These are phyloP conservation scores for Emericellopsis atlantica DNA, from an alignment of 2,329 filamentous ascomycete species.

Conservation along the genomic window DNA sequence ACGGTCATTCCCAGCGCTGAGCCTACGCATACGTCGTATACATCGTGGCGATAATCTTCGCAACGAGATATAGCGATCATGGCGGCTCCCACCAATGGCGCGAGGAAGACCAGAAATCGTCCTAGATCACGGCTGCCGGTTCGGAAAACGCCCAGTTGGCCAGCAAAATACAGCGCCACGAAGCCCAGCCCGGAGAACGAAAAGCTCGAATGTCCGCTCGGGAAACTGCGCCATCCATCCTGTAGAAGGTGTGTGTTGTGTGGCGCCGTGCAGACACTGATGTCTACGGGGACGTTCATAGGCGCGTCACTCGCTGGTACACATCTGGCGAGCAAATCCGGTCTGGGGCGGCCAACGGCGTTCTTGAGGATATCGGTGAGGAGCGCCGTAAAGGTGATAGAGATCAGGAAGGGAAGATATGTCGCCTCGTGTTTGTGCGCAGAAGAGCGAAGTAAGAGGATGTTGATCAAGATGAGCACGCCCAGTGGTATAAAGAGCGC, in stretches of 20 bases:
- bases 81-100: conserved; percentile 48
- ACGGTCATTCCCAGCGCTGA: conserved; percentile 45
- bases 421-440: conserved; percentile 77
- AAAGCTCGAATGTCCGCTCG: conserved; percentile 69
- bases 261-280: conserved; percentile 61
- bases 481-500: conserved; percentile 59
- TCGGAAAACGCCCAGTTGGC: conserved; percentile 47
- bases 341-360: conserved; percentile 61
- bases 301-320: conserved; percentile 46
- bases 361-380: conserved; percentile 90
- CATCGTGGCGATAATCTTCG: conserved; percentile 60
- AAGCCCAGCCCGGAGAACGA: conserved; percentile 71
- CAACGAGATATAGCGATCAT: conserved; percentile 57
- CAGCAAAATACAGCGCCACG: conserved; percentile 55
- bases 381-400: conserved; percentile 64
- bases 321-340: conserved; percentile 61
- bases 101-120: conserved; percentile 42
- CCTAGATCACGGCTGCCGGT: conserved; percentile 36
- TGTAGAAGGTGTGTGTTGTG: conserved; percentile 57
- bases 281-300: conserved; percentile 41
- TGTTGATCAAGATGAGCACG: conserved; percentile 53
- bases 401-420: conserved; percentile 67
- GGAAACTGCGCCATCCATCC: conserved; percentile 77
- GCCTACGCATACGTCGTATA: conserved; percentile 55
- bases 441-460: conserved; percentile 39